These are phyloP conservation scores for Trypanosoma vivax DNA, from an alignment of 208 protist genomes.

Conservation along the genomic window DNA sequence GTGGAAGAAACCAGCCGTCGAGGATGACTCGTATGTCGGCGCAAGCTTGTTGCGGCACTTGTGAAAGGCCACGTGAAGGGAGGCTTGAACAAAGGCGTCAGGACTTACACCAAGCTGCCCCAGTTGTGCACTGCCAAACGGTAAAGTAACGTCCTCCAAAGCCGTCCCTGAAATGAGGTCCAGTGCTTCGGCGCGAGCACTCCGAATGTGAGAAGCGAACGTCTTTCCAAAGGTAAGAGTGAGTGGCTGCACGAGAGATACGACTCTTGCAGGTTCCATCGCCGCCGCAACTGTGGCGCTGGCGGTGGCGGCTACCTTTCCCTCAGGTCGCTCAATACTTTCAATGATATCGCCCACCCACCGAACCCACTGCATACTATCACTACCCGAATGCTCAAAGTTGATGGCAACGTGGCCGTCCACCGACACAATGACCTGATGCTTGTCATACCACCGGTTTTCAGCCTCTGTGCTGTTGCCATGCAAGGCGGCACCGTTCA, in stretches of 20 bases:
- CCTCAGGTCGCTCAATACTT: neutral
- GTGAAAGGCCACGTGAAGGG: constrained; percentile 79
- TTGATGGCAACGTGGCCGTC: constrained; percentile 83
- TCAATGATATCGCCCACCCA: constrained; percentile 73
- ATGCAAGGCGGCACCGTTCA: constrained; percentile 55
- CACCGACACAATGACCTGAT: constrained; percentile 85
- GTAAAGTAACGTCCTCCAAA: constrained; percentile 45
- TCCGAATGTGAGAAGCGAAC: constrained; percentile 72
- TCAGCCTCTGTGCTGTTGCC: constrained; percentile 68
- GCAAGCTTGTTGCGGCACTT: constrained; percentile 62
- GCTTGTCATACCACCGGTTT: constrained; percentile 92
- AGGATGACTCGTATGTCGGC: constrained; percentile 57
- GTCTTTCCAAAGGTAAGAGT: constrained; percentile 77
- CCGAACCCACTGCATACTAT: constrained; percentile 73
- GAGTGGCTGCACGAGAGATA: constrained; percentile 43
- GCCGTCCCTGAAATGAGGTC: constrained; percentile 57
- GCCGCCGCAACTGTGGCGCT: constrained; percentile 12
- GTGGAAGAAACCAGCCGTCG: constrained; percentile 70
- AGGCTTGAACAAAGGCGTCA: constrained; percentile 86
- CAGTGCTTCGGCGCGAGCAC: constrained; percentile 55
- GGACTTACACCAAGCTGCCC: constrained; percentile 33
- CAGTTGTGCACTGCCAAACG: constrained; percentile 43
- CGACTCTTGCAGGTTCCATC: constrained; percentile 26
- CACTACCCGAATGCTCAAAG: constrained; percentile 76
- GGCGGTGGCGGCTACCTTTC: constrained; percentile 11